Evolutionary conservation across 2,329 filamentous ascomycete species (phyloP).

Genomic region (Cadophora sp.): DNA sequence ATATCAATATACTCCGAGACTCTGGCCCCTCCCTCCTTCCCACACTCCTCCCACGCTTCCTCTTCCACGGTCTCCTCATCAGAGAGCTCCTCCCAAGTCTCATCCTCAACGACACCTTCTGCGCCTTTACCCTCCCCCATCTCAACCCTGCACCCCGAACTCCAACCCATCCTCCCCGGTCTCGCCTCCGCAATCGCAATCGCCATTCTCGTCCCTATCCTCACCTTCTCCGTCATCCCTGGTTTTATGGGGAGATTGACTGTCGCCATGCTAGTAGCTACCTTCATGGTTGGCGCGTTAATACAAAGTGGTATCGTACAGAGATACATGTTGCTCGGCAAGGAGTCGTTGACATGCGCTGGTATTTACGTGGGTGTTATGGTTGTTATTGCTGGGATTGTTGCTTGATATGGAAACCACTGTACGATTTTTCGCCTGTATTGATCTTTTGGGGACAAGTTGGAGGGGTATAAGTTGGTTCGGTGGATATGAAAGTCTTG

Average conservation of each 20-base stretch:
- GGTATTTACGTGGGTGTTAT: slow-evolving; percentile 42
- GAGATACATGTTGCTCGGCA: slow-evolving; percentile 24
- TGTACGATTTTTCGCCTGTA: background rate
- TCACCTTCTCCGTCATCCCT: slow-evolving; percentile 64
- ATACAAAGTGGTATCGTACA: slow-evolving; percentile 35
- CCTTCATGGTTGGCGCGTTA: slow-evolving; percentile 48
- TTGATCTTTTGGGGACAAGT: background rate
- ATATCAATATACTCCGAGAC: slow-evolving; percentile 39
- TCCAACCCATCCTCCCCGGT: slow-evolving; percentile 32
- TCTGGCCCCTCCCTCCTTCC: slow-evolving; percentile 16
- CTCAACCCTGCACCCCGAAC: slow-evolving; percentile 12
- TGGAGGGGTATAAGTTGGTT: background rate
- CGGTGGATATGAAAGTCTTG: background rate
- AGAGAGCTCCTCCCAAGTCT: slow-evolving; percentile 24
- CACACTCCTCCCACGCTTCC: background rate
- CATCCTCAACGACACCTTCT: slow-evolving; percentile 5
- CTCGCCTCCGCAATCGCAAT: slow-evolving; percentile 57
- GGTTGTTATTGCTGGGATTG: slow-evolving; percentile 41
- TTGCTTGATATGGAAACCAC: slow-evolving; percentile 22
- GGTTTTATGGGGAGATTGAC: slow-evolving; percentile 64
- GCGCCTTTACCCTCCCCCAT: background rate
- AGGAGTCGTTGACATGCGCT: slow-evolving; percentile 38
- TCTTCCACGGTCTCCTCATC: slow-evolving; percentile 20
- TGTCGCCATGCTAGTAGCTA: slow-evolving; percentile 60
- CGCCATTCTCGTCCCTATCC: slow-evolving; percentile 61